A percentile compares a stretch with the other conserved stretches of the same genome.
Evolutionary conservation across 2,329 filamentous ascomycete species (phyloP).

Genomic region (Grosmannia serpens): DNA sequence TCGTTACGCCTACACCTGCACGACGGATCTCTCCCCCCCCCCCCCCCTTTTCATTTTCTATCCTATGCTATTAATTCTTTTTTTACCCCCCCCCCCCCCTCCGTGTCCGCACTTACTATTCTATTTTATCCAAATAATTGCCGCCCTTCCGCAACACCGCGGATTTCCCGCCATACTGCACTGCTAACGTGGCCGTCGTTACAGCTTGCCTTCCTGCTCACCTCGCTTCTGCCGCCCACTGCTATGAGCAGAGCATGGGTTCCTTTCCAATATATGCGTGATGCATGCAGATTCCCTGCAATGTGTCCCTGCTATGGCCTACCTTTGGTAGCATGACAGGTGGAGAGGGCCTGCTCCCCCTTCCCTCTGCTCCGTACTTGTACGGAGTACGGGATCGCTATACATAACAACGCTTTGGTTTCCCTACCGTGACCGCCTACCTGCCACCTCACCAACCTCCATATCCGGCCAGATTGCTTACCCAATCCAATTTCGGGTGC

Average conservation of each 20-base stretch:
- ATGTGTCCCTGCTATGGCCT: constrained; percentile 18
- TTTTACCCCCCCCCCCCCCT: neutral
- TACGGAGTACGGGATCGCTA: neutral
- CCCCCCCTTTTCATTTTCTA: neutral
- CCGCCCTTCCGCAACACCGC: neutral
- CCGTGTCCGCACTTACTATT: neutral
- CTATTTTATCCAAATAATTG: neutral
- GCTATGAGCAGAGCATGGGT: neutral
- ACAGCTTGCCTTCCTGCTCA: neutral
- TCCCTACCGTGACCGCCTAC: neutral
- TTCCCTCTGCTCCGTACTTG: constrained; percentile 9
- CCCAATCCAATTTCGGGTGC: neutral
- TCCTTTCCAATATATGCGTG: neutral
- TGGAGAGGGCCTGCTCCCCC: constrained; percentile 16
- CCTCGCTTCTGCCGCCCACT: neutral
- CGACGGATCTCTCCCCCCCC: neutral
- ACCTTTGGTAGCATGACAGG: constrained; percentile 24
- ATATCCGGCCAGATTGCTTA: neutral
- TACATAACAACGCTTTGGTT: neutral
- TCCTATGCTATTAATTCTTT: neutral
- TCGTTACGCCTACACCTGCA: neutral
- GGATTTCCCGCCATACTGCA: too few relatives aligned
- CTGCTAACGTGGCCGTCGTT: neutral
- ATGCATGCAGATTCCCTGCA: neutral
- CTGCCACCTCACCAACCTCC: neutral